A percentile compares a stretch with the other conserved stretches of the same genome.
Conservation (phyloP, 371 early-diverging fungal species). For the Mortierella sp. region DNA sequence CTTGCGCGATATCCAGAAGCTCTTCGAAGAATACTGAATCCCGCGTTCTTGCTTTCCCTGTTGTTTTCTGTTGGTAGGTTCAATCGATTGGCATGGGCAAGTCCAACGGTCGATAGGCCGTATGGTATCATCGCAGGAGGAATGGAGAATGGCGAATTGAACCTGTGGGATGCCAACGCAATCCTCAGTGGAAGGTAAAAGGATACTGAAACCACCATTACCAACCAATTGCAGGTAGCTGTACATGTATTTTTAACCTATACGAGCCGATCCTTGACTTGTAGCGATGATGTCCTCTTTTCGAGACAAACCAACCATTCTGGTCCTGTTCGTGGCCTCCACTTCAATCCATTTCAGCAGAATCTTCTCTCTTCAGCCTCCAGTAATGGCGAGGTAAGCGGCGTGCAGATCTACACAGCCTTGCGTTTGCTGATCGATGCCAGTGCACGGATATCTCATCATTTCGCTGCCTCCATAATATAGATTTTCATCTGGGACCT, state of each 20-base stretch:
- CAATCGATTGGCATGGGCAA: conserved; percentile 91
- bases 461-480: not conserved
- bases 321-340: conserved; percentile 91
- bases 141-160: conserved; percentile 93
- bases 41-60: not conserved
- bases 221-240: not conserved
- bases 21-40: too few relatives aligned
- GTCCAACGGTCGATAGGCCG: conserved; percentile 62
- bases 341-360: conserved; percentile 89
- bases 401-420: not conserved
- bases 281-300: conserved; percentile 65
- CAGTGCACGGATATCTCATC: too few relatives aligned
- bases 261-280: not conserved
- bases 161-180: conserved; percentile 86
- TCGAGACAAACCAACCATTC: conserved; percentile 79
- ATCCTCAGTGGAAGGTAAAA: conserved; percentile 72
- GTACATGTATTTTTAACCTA: not conserved
- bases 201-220: not conserved
- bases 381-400: conserved; percentile 86
- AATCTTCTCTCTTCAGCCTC: conserved; percentile 93
- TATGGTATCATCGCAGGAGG: conserved; percentile 94
- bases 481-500: conserved; percentile 96
- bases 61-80: conserved; percentile 60
- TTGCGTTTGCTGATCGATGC: too few relatives aligned
- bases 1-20: not conserved